Evolutionary conservation across 2,329 filamentous ascomycete species (phyloP).

Genomic region (Lecanicillium sp.): DNA sequence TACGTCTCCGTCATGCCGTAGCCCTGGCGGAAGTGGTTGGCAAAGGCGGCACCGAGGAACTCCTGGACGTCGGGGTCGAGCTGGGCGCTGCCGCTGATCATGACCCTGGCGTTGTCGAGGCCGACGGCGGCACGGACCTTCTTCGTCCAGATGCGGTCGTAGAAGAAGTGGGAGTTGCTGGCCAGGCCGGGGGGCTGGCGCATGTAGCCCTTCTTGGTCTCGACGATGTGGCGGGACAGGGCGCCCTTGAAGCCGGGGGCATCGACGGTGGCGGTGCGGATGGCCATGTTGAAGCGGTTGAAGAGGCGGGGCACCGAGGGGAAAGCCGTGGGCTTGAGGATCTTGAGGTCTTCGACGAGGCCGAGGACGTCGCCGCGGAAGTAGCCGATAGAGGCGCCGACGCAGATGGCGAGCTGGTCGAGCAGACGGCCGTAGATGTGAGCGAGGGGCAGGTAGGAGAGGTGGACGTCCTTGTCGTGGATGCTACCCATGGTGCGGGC

Average conservation of each 20-base stretch:
- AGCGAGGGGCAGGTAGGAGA: constrained; percentile 87
- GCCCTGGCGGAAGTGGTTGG: constrained; percentile 73
- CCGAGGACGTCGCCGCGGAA: constrained; percentile 88
- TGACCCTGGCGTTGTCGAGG: constrained; percentile 61
- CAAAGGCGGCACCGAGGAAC: constrained; percentile 80
- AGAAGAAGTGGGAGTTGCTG: constrained; percentile 68
- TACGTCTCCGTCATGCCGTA: constrained; percentile 95
- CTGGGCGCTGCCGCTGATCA: constrained; percentile 89
- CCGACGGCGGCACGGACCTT: constrained; percentile 83
- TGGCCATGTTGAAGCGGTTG: constrained; percentile 81
- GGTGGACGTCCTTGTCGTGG: constrained; percentile 49
- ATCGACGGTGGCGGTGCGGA: constrained; percentile 72
- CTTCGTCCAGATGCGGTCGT: constrained; percentile 82
- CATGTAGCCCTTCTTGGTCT: constrained; percentile 73
- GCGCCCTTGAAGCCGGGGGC: constrained; percentile 73
- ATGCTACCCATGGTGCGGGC: constrained; percentile 51
- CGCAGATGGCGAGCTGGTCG: constrained; percentile 69
- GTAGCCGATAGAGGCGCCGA: constrained; percentile 76
- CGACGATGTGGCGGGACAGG: constrained; percentile 71
- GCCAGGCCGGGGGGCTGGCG: constrained; percentile 64
- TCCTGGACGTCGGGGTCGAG: constrained; percentile 82
- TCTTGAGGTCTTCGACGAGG: constrained; percentile 85
- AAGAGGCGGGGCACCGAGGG: constrained; percentile 86
- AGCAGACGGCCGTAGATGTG: constrained; percentile 88
- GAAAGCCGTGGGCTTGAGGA: constrained; percentile 74